Conservation (phyloP, 225 moss, liverwort and hornwort genomes). For the Marchantia polymorpha region DNA sequence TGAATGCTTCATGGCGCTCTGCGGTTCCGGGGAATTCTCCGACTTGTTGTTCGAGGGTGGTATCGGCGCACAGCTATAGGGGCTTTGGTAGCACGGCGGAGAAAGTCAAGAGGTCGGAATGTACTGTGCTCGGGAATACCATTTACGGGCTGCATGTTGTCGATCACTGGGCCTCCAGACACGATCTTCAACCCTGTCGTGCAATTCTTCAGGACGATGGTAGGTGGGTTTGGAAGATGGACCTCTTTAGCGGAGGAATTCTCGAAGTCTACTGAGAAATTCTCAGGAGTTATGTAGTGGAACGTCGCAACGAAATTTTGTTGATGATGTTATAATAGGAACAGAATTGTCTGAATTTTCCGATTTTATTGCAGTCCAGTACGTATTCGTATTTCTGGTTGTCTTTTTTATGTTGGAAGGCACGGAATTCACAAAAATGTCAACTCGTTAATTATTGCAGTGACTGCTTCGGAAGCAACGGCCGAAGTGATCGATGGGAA, state of each 20-base stretch:
- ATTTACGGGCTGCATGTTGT: constrained; percentile 3
- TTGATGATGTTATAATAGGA: neutral
- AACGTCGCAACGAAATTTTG: neutral
- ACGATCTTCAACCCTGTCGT: constrained; percentile 31
- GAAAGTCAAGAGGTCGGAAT: neutral
- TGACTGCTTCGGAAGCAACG: constrained; percentile 36
- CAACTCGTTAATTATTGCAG: constrained; percentile 12
- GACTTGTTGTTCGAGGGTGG: neutral
- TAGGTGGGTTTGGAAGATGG: constrained; percentile 13
- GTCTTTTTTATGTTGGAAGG: neutral
- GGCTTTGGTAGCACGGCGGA: neutral
- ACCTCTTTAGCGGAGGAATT: neutral
- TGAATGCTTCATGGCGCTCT: constrained; percentile 4
- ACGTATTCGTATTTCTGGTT: neutral
- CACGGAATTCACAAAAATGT: neutral
- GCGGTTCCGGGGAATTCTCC: neutral
- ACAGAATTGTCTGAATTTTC: neutral
- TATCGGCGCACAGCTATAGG: neutral
- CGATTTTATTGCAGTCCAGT: neutral
- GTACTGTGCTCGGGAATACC: neutral
- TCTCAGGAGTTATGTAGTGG: neutral
- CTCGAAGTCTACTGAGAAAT: neutral
- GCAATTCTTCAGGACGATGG: constrained; percentile 30
- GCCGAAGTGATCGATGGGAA: constrained; percentile 77
- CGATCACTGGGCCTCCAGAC: constrained; percentile 30